These are phyloP conservation scores for Diaporthe longicolla DNA, from an alignment of 2,329 filamentous ascomycete species.

Conservation along the genomic window DNA sequence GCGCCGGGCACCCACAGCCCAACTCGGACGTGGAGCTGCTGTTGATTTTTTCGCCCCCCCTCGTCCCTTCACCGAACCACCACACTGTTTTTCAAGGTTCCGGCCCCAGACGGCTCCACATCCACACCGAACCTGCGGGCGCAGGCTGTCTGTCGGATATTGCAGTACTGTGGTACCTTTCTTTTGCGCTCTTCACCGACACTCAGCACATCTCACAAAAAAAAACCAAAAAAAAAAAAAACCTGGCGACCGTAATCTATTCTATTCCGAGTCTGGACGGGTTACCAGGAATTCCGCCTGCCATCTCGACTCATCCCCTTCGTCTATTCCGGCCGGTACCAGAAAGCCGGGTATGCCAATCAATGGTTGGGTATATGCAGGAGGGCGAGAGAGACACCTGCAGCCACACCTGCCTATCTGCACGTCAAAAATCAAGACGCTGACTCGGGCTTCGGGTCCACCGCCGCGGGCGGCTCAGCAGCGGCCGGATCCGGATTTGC, in stretches of 20 bases:
- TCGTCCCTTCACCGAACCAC: not conserved
- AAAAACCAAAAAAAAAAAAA: conserved; percentile 18
- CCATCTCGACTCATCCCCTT: conserved; percentile 8
- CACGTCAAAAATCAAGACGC: conserved; percentile 20
- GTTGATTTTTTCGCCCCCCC: not conserved
- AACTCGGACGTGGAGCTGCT: conserved; percentile 17
- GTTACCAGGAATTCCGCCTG: not conserved
- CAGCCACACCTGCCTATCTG: not conserved
- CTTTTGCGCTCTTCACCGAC: conserved; percentile 16
- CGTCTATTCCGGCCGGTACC: conserved; percentile 9
- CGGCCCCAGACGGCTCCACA: conserved; percentile 10
- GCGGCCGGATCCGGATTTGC: conserved; percentile 36
- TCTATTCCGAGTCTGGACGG: conserved; percentile 14
- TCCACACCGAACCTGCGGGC: conserved; percentile 15
- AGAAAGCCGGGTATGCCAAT: conserved; percentile 18
- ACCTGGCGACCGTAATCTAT: conserved; percentile 4
- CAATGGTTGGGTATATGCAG: conserved; percentile 7
- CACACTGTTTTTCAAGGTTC: conserved; percentile 16
- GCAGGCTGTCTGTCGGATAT: conserved; percentile 26
- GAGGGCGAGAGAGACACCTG: not conserved
- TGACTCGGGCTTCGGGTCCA: conserved; percentile 28
- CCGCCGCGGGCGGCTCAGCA: conserved; percentile 14
- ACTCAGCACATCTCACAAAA: conserved; percentile 11
- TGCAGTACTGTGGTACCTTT: conserved; percentile 32
- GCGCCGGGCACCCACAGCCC: conserved; percentile 10